Evolutionary conservation across 2,329 filamentous ascomycete species (phyloP), one percentile per base, ranked within the genome.

Genomic region (Alternaria viburni): DNA sequence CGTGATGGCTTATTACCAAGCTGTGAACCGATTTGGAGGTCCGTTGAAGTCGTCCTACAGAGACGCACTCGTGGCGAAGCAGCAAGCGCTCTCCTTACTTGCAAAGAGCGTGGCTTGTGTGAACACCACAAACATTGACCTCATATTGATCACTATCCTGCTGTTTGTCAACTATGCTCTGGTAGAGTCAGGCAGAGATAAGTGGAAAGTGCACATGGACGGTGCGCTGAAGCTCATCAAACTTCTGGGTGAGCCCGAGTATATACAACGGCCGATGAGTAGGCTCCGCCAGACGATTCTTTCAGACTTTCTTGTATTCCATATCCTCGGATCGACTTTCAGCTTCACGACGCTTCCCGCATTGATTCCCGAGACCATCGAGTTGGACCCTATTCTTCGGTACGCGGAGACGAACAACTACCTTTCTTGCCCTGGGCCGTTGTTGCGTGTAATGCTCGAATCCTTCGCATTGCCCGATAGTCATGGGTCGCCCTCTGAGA

Each of bases 201-300:
- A 83, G 32, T 86, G 84, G 84, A 85, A 81, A 66, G 80, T 83
- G 32, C 84, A 86, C 62, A 79, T 85, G 52, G 82, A 84, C 62
- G 84, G 84, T 7, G 84, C 83, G n/a, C 82, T 82, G 65, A 81
- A 80, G 58, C 75, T 86, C 19, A 78, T 86, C 25, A 77, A 80
- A 43, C 75, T 76, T 9, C 74, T 83, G 26, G 74, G 78, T 57
- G 70, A 71, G 12, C 72, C 74, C 19, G 61, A 71, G 3, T 76
- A 73, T 36, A 26, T 71, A 26, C 73, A 75, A 25, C 65, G 64
- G 15, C 68, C 72, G 3, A 79, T 79, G 71, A 79, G 74, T 52
- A 66, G 68, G 56, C 57, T 80, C 12, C 76, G 78, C 7, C 71
- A 71, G 7, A 74, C 71, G 9, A 70, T 81, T 8, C 68, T 80